Conservation (phyloP, 164 flowering plant genomes). For the Tetracentron sinense region DNA sequence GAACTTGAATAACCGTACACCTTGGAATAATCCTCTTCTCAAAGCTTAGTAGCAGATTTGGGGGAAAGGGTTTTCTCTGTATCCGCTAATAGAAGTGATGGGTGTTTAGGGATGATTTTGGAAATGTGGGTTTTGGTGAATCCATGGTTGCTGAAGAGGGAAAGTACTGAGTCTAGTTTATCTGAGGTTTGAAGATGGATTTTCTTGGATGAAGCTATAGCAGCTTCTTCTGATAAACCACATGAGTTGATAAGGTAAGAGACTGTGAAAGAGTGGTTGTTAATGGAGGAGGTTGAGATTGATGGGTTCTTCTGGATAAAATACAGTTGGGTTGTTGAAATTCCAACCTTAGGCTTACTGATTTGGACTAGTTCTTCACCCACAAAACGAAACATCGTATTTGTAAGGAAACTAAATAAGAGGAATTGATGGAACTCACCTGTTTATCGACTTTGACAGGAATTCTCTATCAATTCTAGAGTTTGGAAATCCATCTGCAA, state of each 20-base stretch:
- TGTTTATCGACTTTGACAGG: no score
- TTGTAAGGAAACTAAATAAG: no score
- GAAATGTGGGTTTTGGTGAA: slow-evolving; percentile 16
- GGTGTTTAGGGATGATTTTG: not conserved
- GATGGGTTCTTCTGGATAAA: no score
- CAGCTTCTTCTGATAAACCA: slow-evolving; percentile 25
- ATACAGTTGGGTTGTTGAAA: no score
- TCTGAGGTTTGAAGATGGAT: slow-evolving; percentile 15
- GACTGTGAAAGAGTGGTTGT: slow-evolving; percentile 4
- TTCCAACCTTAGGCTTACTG: no score
- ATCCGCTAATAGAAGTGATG: not conserved
- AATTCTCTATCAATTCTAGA: no score
- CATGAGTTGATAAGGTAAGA: slow-evolving; percentile 23
- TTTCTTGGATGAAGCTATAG: slow-evolving; percentile 5
- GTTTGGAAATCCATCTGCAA: no score
- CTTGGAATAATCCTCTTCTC: slow-evolving; percentile 7
- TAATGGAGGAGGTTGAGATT: no score
- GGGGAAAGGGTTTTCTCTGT: slow-evolving; percentile 15
- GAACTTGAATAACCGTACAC: not conserved
- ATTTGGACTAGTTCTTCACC: no score
- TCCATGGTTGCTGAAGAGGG: slow-evolving; percentile 11
- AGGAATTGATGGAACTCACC: no score
- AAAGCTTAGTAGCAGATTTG: slow-evolving; percentile 7
- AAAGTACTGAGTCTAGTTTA: slow-evolving; percentile 12
- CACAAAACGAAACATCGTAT: no score